Percentiles rank a stretch among this genome's conserved stretches.
Conservation (phyloP, 2,329 filamentous ascomycete species). For the Monilinia fructigena region DNA sequence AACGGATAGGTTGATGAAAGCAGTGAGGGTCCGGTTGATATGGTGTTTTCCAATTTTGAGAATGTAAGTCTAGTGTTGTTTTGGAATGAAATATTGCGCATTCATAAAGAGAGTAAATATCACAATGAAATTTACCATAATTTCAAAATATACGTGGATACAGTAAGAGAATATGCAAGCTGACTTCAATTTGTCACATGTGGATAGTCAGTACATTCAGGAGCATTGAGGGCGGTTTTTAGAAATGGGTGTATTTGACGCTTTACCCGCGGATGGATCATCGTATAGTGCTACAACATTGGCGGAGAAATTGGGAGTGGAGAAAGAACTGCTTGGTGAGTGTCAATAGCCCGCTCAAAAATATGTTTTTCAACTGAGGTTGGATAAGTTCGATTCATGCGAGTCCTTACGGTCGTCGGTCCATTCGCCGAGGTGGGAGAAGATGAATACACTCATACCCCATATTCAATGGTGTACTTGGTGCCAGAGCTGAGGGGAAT, state of each 20-base stretch:
- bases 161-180: conserved; percentile 7
- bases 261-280: conserved; percentile 29
- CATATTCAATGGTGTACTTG: conserved; percentile 31
- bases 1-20: conserved; percentile 9
- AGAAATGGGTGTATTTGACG: conserved; percentile 35
- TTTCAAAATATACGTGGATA: background rate
- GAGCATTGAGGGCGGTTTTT: conserved; percentile 28
- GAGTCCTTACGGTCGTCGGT: conserved; percentile 25
- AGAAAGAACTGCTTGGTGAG: conserved; percentile 33
- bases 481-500: conserved; percentile 26
- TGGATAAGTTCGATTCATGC: conserved; percentile 34
- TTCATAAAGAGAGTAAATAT: background rate
- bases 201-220: conserved; percentile 21
- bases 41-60: conserved; percentile 21
- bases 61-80: conserved; percentile 11
- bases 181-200: conserved; percentile 11
- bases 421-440: conserved; percentile 30
- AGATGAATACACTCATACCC: conserved; percentile 33
- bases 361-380: conserved; percentile 1
- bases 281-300: conserved; percentile 27
- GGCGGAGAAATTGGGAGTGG: conserved; percentile 30
- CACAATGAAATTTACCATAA: background rate
- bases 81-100: background rate
- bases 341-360: background rate
- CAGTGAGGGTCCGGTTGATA: conserved; percentile 18